phyloP scores from a whole-genome alignment of 441 rosid genomes.

The Arabidopsis lyrata region DNA sequence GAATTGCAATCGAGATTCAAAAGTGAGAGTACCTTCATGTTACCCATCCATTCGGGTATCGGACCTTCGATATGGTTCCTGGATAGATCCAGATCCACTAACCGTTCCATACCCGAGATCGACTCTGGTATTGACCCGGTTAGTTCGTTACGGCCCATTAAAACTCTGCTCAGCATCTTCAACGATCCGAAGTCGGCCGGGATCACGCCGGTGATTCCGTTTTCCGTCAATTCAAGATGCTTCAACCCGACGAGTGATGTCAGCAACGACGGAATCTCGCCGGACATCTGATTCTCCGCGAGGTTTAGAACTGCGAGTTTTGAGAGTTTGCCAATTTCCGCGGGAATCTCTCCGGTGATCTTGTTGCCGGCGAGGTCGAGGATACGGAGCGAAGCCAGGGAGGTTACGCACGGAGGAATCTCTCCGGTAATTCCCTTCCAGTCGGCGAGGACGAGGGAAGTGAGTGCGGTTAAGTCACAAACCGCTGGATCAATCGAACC shows the following conservation, averaged over 20 bases:
- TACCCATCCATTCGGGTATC: slow-evolving; percentile 65
- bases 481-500: slow-evolving; percentile 76
- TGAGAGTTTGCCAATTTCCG: slow-evolving; percentile 59
- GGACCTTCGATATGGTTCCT: slow-evolving; percentile 63
- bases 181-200: slow-evolving; percentile 71
- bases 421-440: slow-evolving; percentile 76
- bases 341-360: slow-evolving; percentile 64
- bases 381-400: slow-evolving; percentile 69
- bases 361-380: slow-evolving; percentile 78
- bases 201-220: slow-evolving; percentile 61
- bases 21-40: slow-evolving; percentile 78
- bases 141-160: slow-evolving; percentile 73
- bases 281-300: slow-evolving; percentile 67
- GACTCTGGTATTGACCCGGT: slow-evolving; percentile 75
- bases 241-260: slow-evolving; percentile 57
- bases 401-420: slow-evolving; percentile 67
- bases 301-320: slow-evolving; percentile 64
- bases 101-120: slow-evolving; percentile 60
- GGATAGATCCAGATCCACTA: slow-evolving; percentile 84
- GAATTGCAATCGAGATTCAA: slow-evolving; percentile 67
- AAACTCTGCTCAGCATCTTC: slow-evolving; percentile 79
- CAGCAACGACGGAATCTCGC: slow-evolving; percentile 62
- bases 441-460: slow-evolving; percentile 65
- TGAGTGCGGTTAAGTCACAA: slow-evolving; percentile 67
- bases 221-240: slow-evolving; percentile 68